phyloP scores from a whole-genome alignment of 164 flowering plant genomes.

The Vitis labrusca region DNA sequence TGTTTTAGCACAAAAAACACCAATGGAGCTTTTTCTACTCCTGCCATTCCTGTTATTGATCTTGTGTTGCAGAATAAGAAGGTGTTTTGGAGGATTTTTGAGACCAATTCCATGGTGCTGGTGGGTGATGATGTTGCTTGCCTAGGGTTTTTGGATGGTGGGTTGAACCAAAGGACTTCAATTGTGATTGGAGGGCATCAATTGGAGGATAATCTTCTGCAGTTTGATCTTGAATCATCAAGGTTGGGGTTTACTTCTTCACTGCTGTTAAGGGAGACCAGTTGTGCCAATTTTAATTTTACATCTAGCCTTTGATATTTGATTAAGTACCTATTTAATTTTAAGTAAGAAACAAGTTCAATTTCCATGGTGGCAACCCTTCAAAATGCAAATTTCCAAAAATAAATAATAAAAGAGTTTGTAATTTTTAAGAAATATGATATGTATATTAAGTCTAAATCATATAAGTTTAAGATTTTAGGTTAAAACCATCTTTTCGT shows the following conservation, averaged over 20 bases:
- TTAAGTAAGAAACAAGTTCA: conserved; percentile 24
- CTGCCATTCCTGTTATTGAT: conserved; percentile 12
- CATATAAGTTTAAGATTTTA: no score
- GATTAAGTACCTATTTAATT: no score
- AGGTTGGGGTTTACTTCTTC: conserved; percentile 19
- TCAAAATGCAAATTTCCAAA: no score
- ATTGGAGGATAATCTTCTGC: background rate
- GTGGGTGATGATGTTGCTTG: background rate
- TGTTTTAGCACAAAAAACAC: conserved; percentile 4
- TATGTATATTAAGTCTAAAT: no score
- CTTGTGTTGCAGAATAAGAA: conserved; percentile 7
- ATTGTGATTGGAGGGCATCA: conserved; percentile 20
- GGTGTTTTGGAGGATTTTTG: conserved; percentile 19
- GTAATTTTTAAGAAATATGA: no score
- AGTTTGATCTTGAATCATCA: conserved; percentile 10
- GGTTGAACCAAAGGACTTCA: conserved; percentile 1
- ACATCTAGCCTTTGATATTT: conserved; percentile 14
- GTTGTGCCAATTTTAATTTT: conserved; percentile 17
- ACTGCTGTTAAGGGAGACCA: conserved; percentile 12
- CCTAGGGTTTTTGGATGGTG: conserved; percentile 16
- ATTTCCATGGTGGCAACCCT: background rate
- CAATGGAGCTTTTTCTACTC: background rate
- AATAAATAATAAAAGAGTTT: no score
- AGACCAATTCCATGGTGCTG: conserved; percentile 8
- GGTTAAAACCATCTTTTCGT: no score